Base-by-base conservation (phyloP, 352 stramenopile species). In the Phytophthora chlamydospora region DNA sequence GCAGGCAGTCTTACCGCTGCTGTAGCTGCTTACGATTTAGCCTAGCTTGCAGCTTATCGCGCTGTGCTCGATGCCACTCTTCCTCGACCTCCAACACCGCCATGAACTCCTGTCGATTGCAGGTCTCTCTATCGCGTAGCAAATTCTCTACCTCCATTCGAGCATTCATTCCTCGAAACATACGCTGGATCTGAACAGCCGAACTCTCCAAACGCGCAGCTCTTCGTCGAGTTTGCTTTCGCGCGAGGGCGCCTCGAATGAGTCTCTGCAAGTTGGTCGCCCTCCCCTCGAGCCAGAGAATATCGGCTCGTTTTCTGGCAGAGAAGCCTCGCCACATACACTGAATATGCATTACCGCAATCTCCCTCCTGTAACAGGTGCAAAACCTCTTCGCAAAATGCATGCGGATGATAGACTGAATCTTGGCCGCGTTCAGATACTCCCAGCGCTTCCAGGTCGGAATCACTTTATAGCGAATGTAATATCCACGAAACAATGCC, bases 81-180 rank as follows among this genome's bases (percentile, higher is more conserved):
- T 89, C 77, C 61, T 94, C 85, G 8, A 66, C 68, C 16, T 94
- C 85, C 11, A 94, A 65, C 6, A 91, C 57, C 3, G 59, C 63
- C 83, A 94, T 91, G 10, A 77, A 76, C n/a, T 92, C 79, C 12
- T 80, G 62, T 11, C 85, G 79, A 45, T 90, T 89, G 9, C 6
- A 10, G 0, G 79, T 91, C 65, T 94, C 83, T 27, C 85, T 70
- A 7, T 90, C 71, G 0, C 75, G 68, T 1, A 94, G 40, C 1
- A 91, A 70, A 5, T 3, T 31, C 19, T 68, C 62, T 4, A 91
- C 59, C 4, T 52, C 36, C 36, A 53, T 49, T 6, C 85, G 62
- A 3, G 78, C 68, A 38, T 75, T 72, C 32, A 89, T 76, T 12
- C 85, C 83, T 31, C 83, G 78, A 75, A 90, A 89, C 33, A 88